A percentile compares a stretch with the other conserved stretches of the same genome.
These are phyloP conservation scores for Syzygium jambos DNA, from an alignment of 345 rosid species.

Conservation along the genomic window DNA sequence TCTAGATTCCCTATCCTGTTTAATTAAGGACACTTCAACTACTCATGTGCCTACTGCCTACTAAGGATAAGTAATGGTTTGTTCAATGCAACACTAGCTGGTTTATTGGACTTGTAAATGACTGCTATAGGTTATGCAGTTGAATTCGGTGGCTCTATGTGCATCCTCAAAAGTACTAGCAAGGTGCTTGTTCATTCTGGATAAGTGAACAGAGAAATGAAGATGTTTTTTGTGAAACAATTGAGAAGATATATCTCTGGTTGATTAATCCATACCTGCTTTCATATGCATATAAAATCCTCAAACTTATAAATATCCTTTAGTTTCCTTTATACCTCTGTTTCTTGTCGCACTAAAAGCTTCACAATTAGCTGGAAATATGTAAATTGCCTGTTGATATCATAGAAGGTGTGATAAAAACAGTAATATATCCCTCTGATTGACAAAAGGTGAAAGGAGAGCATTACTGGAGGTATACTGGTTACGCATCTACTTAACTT, in stretches of 20 bases:
- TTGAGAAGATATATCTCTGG: not conserved
- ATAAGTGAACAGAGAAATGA: not conserved
- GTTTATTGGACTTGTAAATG: not conserved
- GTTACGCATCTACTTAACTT: not conserved
- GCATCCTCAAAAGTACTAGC: not conserved
- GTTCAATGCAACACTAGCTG: not conserved
- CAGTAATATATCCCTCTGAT: not conserved
- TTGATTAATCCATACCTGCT: not conserved
- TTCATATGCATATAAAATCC: not conserved
- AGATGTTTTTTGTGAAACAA: not conserved
- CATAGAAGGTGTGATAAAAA: not conserved
- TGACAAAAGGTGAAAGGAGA: not conserved
- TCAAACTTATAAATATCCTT: not conserved
- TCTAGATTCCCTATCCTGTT: not conserved
- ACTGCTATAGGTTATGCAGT: not conserved
- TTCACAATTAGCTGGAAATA: not conserved
- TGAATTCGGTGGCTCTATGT: not conserved
- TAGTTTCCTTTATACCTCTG: not conserved
- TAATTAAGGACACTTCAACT: not conserved
- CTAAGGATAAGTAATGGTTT: not conserved
- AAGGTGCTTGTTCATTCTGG: not conserved
- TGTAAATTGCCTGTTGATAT: not conserved
- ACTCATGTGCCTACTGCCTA: not conserved
- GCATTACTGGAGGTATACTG: not conserved
- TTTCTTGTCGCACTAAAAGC: not conserved